Conservation (phyloP, 306 rosid genomes). For the Dryas drummondii region DNA sequence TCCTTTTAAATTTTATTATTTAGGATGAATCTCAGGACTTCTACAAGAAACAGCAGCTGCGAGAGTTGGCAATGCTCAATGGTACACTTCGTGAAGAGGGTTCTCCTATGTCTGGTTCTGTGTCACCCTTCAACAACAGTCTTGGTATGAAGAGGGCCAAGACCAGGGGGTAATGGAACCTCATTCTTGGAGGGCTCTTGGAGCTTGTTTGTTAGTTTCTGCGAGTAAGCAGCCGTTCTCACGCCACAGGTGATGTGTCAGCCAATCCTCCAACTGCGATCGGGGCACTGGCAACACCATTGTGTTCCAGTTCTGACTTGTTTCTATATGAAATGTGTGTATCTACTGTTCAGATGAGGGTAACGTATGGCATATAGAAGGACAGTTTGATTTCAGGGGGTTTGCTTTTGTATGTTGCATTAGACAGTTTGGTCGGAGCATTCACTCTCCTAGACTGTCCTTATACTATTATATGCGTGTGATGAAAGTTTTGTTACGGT, state of each 20-base stretch:
- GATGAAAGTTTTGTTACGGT: conserved; percentile 46
- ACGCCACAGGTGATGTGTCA: conserved; percentile 48
- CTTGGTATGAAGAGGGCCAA: conserved; percentile 99
- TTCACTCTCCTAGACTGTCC: conserved; percentile 38
- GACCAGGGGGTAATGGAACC: conserved; percentile 69
- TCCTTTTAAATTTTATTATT: conserved; percentile 12
- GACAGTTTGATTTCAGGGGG: conserved; percentile 42
- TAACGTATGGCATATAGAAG: conserved; percentile 43
- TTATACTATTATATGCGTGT: conserved; percentile 34
- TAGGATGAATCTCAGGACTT: conserved; percentile 96
- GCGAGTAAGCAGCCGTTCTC: conserved; percentile 48
- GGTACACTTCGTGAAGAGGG: conserved; percentile 97
- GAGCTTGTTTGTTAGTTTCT: conserved; percentile 57
- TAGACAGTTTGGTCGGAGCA: conserved; percentile 47
- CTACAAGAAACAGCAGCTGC: conserved; percentile 96
- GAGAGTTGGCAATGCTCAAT: conserved; percentile 87
- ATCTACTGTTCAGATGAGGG: conserved; percentile 44
- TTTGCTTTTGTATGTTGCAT: conserved; percentile 40
- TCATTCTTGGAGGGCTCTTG: conserved; percentile 37
- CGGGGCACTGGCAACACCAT: conserved; percentile 75
- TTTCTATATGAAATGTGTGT: conserved; percentile 77
- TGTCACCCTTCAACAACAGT: conserved; percentile 85
- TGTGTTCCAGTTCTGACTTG: conserved; percentile 56
- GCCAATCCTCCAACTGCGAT: conserved; percentile 56
- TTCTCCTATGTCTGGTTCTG: conserved; percentile 93